Conservation (phyloP, 1,284 basidiomycete species). For the Cryptococcus floricola region DNA sequence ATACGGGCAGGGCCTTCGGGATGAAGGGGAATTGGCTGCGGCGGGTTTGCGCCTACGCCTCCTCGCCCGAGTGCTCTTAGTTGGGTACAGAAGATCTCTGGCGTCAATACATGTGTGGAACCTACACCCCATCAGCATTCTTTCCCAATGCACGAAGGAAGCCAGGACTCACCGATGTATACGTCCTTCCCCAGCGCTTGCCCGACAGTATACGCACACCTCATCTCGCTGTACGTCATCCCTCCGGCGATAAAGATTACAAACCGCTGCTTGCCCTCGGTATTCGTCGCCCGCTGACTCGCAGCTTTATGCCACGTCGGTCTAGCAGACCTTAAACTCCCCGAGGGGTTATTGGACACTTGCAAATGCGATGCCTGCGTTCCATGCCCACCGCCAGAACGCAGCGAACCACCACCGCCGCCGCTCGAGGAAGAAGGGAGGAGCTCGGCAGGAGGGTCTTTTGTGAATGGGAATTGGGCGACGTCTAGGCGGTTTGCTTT, state of each 20-base stretch:
- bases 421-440: slow-evolving; percentile 10
- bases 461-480: slow-evolving; percentile 81
- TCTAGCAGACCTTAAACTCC: slow-evolving; percentile 70
- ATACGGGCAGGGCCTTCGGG: slow-evolving; percentile 47
- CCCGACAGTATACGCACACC: slow-evolving; percentile 79
- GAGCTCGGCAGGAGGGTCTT: slow-evolving; percentile 68
- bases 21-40: slow-evolving; percentile 61
- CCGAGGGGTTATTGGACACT: slow-evolving; percentile 41
- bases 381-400: too few relatives aligned
- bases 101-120: slow-evolving; percentile 82
- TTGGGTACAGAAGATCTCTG: slow-evolving; percentile 78
- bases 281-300: slow-evolving; percentile 48
- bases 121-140: slow-evolving; percentile 54
- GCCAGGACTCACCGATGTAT: slow-evolving; percentile 68
- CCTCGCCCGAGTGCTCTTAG: slow-evolving; percentile 75
- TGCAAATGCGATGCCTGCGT: not conserved
- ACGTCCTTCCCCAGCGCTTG: slow-evolving; percentile 76
- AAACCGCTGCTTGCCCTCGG: slow-evolving; percentile 64
- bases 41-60: slow-evolving; percentile 64
- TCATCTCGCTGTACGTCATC: slow-evolving; percentile 92
- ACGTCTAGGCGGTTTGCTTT: slow-evolving; percentile 72
- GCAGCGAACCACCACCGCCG: not conserved
- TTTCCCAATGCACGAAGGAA: not conserved
- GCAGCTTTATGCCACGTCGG: slow-evolving; percentile 73
- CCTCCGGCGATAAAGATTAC: slow-evolving; percentile 93